Base-by-base conservation (phyloP, 1,284 basidiomycete species). In the Ceratobasidium sp. region DNA sequence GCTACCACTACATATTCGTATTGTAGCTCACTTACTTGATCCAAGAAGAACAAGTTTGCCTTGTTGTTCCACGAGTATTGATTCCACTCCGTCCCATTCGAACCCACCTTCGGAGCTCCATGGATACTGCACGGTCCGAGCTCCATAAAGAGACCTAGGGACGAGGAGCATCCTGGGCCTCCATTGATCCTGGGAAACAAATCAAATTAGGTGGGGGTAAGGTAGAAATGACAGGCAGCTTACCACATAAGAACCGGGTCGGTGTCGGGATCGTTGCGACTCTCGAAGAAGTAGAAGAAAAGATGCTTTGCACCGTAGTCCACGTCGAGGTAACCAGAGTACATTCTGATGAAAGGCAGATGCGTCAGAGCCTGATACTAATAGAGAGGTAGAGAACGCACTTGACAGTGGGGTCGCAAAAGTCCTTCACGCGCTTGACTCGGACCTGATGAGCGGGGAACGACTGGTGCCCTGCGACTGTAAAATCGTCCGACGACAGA, bases 241-340 rank as follows among this genome's bases (percentile, higher is more conserved):
- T 13, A 64, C 63, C 71, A 73, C 72, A 76, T 64, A 21, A 72
- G 52, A 38, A 76, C 61, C 38, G 72, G 49, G 47, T 74, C 74
- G 28, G 85, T 84, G 18, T 85, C 84, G 1, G 92, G 92, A 73
- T 90, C 83, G 50, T 85, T 84, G 73, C 92, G 83, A 64, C 89
- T 91, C 80, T 93, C 91, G 80, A 95, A 94, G 83, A 94, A 94
- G 81, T 92, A 93, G 82, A 95, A 95, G 84, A 93, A 95, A 78
- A 89, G 84, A 75, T 89, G 88, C 74, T 89, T 86, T 6, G 90
- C 89, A 75, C 88, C 85, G 55, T 87, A 86, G 72, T 92, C 90
- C 66, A 91, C 89, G 78, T 90, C 88, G 26, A 89, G 79, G 77
- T 89, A 89, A 0, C 88, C 88, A 1, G 89, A 88, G 75, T 88